Evolutionary conservation across 352 stramenopile genomes (phyloP), one percentile per base, ranked within the genome.

Genomic region (Thraustotheca clavata): DNA sequence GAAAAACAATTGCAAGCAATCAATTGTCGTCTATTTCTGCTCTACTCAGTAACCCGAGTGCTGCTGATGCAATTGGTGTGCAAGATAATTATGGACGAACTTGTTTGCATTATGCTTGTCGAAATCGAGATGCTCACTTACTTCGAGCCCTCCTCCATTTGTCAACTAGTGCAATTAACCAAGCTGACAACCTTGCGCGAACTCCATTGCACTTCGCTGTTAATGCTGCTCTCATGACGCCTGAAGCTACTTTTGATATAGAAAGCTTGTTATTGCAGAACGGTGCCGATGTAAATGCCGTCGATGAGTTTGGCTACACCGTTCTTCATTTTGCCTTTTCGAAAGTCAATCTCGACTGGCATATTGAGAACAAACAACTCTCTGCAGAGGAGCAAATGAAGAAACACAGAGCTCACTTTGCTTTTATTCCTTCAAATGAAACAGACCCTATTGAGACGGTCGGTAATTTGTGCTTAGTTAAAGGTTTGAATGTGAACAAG

Each of bases 391-490:
- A 52, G 7, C 31, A 77, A n/a, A 68, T 73, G 16, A 70, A 60
- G 7, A 73, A 75, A 8, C 86, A 86, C 34, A 76, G 86, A 24
- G 36, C 26, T n/a, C 76, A 86, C n/a, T 36, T 91, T 12, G 54
- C 52, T 0, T 62, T 54, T 22, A 82, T 91, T 29, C 77, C 77
- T 8, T 38, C 35, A 1, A 61, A 50, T 6, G 76, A 85, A 36
- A 80, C 68, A 0, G 83, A 91, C 69, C 83, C 83, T 0, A 82
- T 91, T 1, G 83, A 91, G 60, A 91, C 81, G 0, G 76, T 90
- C 4, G 87, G 80, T 4, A 90, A 88, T 54, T 62, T 91, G 14
- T 73, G 71, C 2, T 73, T 77, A 9, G 79, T 84, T 31, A 69
- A 54, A 16, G 75, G 74, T 1, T 69, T 88, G 35, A 63, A 82